These are phyloP conservation scores for Pelargonium cotyledonis DNA, from an alignment of 441 rosid genomes.

Conservation along the genomic window DNA sequence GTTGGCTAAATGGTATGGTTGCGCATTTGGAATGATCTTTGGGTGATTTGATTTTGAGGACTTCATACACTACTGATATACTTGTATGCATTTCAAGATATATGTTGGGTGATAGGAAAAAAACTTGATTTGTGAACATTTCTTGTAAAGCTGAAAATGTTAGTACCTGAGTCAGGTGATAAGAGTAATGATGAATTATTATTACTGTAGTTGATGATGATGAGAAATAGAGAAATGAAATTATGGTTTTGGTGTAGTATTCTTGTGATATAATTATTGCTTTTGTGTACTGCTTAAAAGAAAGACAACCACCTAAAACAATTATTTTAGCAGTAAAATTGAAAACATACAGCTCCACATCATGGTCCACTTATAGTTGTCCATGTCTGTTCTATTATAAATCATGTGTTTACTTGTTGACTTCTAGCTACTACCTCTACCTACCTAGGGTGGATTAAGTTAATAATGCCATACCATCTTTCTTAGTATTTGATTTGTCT, in stretches of 20 bases:
- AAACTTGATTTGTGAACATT: too few relatives aligned
- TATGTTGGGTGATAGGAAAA: too few relatives aligned
- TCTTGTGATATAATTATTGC: background rate
- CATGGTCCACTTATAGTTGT: background rate
- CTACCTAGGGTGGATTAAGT: too few relatives aligned
- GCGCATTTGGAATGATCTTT: too few relatives aligned
- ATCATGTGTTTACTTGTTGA: background rate
- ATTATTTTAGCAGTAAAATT: background rate
- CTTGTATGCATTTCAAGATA: too few relatives aligned
- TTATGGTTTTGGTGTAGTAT: background rate
- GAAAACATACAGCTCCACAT: background rate
- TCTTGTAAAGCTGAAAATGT: too few relatives aligned
- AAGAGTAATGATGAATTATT: background rate
- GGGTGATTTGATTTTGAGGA: too few relatives aligned
- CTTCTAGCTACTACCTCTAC: background rate
- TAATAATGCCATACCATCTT: too few relatives aligned
- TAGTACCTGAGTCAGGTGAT: background rate
- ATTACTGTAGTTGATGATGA: background rate
- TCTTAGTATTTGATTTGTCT: too few relatives aligned
- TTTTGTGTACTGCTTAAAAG: background rate
- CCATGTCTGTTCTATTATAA: background rate
- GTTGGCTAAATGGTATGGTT: too few relatives aligned
- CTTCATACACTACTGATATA: too few relatives aligned
- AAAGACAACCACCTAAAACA: conserved; percentile 2
- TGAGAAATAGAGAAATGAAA: background rate